Evolutionary conservation across 2,329 filamentous ascomycete species (phyloP), one percentile per base, ranked within the genome.

Genomic region (Paracoccidioides brasiliensis): DNA sequence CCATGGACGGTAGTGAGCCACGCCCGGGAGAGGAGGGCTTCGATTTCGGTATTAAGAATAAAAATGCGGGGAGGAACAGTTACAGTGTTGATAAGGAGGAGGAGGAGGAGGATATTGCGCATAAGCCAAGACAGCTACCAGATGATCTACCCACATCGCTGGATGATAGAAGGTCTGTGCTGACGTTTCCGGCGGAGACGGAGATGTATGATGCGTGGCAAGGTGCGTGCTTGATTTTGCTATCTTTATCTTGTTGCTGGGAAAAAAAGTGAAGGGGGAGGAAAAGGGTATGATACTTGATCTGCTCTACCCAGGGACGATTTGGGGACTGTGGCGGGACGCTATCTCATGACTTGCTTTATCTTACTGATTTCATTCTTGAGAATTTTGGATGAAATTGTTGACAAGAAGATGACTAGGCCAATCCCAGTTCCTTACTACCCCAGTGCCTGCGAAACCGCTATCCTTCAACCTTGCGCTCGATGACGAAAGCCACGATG

Each of bases 161-260:
- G 55, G 86, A 98, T 70, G 93, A 98, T 74, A 83, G 93, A 58
- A 81, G 84, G 63, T 78, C 78, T 64, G 80, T 86, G 38, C 80
- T 83, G 3, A 77, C 76, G 49, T 82, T 84, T 59, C 80, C 84
- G 60, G 79, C 86, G 55, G 93, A 97, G 76, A 95, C 90, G 43
- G 93, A 97, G 76, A 89, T 96, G 75, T 98, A 97, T 70, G 93
- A 98, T 79, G 93, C 89, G 63, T 98, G 93, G 93, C 90, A 97
- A 84, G 91, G 91, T 85, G 70, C 59, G 75, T 41, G 33, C 35
- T 54, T 49, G 40, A 37, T 46, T 22, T 55, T 28, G 37, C 40
- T 42, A 42, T 41, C 10, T 10, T 8, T 48, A 32, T 12, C 8
- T 5, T 10, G 30, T 42, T 42, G 22, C 4, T 42, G 10, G 28